phyloP scores from a whole-genome alignment of 78 protist genomes.

The Creolimax fragrantissima region DNA sequence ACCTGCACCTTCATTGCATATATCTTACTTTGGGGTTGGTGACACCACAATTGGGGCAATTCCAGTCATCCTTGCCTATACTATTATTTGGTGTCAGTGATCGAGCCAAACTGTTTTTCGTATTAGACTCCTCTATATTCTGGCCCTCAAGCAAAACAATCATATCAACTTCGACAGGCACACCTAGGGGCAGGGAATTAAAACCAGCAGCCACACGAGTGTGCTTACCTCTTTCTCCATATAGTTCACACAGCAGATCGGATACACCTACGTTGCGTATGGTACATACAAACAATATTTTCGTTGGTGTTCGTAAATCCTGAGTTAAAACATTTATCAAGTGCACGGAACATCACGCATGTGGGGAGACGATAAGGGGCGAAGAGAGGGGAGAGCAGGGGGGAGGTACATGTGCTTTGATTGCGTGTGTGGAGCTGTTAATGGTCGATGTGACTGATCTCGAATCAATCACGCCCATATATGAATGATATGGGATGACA shows the following conservation, averaged over 20 bases:
- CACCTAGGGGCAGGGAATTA: slow-evolving; percentile 12
- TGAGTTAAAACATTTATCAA: neutral
- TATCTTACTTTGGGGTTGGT: no score
- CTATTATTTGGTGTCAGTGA: no score
- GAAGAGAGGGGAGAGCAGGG: neutral
- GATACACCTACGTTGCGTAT: slow-evolving; percentile 9
- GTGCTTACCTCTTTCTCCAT: neutral
- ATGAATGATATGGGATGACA: no score
- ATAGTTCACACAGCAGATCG: slow-evolving; percentile 8
- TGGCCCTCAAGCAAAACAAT: neutral
- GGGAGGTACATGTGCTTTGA: neutral
- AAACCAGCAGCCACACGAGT: slow-evolving; percentile 29
- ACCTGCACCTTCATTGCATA: no score
- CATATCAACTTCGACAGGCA: slow-evolving; percentile 26
- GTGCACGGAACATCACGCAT: no score
- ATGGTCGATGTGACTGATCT: no score
- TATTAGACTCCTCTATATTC: no score
- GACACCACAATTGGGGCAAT: no score
- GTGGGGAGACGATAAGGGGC: neutral
- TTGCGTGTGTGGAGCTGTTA: neutral
- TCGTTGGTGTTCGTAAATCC: neutral
- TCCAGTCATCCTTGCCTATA: no score
- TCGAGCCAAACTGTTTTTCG: no score
- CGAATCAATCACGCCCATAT: no score
- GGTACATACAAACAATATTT: neutral